These are phyloP conservation scores for Geosmithia flava DNA, from an alignment of 2,329 filamentous ascomycete species.

Conservation along the genomic window DNA sequence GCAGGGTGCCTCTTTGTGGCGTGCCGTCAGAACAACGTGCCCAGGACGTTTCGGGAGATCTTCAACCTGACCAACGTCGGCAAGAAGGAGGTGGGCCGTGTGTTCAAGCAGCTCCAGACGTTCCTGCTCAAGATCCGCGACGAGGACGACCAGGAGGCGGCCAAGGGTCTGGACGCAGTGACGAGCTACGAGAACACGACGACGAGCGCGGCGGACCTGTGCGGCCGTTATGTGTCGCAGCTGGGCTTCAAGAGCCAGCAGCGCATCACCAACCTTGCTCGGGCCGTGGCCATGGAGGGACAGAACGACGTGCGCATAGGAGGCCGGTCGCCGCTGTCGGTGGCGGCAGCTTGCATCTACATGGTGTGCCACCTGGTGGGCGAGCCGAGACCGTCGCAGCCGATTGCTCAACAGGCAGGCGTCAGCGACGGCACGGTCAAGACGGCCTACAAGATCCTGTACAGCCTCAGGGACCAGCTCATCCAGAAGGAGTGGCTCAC, in stretches of 20 bases:
- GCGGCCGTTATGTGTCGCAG: constrained; percentile 78
- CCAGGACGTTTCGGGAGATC: constrained; percentile 89
- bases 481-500: constrained; percentile 65
- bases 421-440: constrained; percentile 97
- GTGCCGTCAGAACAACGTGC: constrained; percentile 77
- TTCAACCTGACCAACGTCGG: constrained; percentile 85
- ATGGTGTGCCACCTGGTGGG: constrained; percentile 85
- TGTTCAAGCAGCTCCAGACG: constrained; percentile 85
- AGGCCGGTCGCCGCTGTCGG: constrained; percentile 85
- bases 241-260: constrained; percentile 61
- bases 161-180: constrained; percentile 38
- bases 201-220: constrained; percentile 73
- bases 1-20: constrained; percentile 97
- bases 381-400: constrained; percentile 66
- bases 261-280: constrained; percentile 67
- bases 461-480: constrained; percentile 59
- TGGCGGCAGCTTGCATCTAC: constrained; percentile 92
- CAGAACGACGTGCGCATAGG: constrained; percentile 11
- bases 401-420: constrained; percentile 72
- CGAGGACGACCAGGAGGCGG: constrained; percentile 30
- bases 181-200: constrained; percentile 64
- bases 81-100: constrained; percentile 94
- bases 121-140: constrained; percentile 71
- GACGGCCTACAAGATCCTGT: constrained; percentile 85
- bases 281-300: constrained; percentile 15